Conservation (phyloP, 2,329 filamentous ascomycete species). For the Leptosphaerulina australis region DNA sequence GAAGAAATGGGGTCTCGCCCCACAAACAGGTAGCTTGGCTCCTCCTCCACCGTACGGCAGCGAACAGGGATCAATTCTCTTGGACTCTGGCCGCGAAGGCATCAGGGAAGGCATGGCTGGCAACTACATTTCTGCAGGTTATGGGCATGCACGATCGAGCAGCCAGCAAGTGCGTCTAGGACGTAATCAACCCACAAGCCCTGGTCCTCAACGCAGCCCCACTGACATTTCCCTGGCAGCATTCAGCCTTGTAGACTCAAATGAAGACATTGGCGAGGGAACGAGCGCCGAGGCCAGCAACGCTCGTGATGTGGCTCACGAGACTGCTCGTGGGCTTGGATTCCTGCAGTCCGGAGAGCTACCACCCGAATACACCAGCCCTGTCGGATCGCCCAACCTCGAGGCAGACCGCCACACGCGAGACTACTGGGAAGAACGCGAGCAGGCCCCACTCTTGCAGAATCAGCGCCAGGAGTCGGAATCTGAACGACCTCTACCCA, state of each 20-base stretch:
- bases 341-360: conserved; percentile 47
- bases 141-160: conserved; percentile 71
- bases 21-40: conserved; percentile 92
- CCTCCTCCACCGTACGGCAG: conserved; percentile 96
- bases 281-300: conserved; percentile 55
- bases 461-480: conserved; percentile 28
- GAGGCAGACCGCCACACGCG: conserved; percentile 60
- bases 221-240: conserved; percentile 96
- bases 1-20: conserved; percentile 98
- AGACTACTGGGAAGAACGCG: conserved; percentile 52
- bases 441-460: conserved; percentile 54
- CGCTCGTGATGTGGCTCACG: conserved; percentile 24
- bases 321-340: conserved; percentile 39
- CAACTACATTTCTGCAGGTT: conserved; percentile 54
- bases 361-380: conserved; percentile 59
- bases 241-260: conserved; percentile 71
- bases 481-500: conserved; percentile 72
- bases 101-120: conserved; percentile 59
- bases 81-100: conserved; percentile 75
- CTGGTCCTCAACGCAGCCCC: conserved; percentile 85
- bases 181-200: conserved; percentile 74
- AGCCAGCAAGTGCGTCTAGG: conserved; percentile 78
- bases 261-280: conserved; percentile 75
- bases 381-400: conserved; percentile 45
- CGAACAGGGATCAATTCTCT: conserved; percentile 92